Evolutionary conservation across 2,329 filamentous ascomycete genomes (phyloP).

Genomic region (Diaporthe citri): DNA sequence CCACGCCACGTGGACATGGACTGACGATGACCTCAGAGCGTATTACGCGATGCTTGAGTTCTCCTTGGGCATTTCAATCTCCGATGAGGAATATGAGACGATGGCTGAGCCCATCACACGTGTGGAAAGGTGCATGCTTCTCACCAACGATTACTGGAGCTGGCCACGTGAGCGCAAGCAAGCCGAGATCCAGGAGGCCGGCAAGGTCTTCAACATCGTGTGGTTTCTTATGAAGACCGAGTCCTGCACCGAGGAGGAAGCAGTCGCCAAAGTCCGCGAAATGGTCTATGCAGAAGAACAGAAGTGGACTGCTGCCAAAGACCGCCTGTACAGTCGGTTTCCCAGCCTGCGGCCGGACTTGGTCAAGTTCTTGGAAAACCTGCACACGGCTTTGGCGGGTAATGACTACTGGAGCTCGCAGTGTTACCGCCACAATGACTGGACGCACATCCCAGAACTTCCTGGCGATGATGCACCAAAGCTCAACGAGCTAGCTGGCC

Average conservation of each 20-base stretch:
- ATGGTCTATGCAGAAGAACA: background rate
- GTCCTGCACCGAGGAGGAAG: background rate
- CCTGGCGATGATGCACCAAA: background rate
- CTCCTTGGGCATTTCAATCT: background rate
- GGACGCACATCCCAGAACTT: background rate
- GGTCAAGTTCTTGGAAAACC: background rate
- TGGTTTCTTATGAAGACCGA: background rate
- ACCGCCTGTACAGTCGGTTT: background rate
- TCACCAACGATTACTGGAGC: background rate
- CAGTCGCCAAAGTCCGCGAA: background rate
- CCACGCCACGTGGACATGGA: background rate
- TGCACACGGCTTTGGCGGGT: background rate
- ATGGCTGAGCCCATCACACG: background rate
- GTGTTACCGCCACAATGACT: background rate
- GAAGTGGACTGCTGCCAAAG: conserved; percentile 1
- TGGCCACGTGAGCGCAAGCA: background rate
- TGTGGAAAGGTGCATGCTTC: background rate
- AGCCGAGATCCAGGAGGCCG: background rate
- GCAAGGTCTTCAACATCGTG: background rate
- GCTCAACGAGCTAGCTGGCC: background rate
- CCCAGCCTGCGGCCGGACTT: background rate
- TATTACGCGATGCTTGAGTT: background rate
- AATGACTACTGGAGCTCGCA: background rate
- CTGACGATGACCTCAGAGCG: background rate
- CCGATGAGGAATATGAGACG: background rate